Conservation (phyloP, 441 rosid genomes). For the Viola pubescens region DNA sequence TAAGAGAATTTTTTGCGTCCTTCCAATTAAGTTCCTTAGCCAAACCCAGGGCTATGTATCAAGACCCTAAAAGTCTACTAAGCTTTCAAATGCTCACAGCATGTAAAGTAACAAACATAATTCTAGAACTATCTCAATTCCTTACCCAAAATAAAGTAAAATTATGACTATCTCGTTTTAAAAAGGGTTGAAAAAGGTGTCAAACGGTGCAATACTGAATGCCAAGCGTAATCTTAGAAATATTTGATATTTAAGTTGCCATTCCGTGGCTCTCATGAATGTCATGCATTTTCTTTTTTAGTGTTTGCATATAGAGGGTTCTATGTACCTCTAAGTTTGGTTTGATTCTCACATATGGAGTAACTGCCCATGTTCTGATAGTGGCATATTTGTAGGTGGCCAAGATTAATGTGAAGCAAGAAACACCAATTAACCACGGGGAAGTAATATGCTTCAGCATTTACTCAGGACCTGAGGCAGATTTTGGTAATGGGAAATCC, state of each 20-base stretch:
- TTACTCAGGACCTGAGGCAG: slow-evolving; percentile 73
- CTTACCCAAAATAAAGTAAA: too few relatives aligned
- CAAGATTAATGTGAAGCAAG: slow-evolving; percentile 76
- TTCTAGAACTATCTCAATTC: too few relatives aligned
- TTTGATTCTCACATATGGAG: not conserved
- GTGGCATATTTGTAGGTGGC: slow-evolving; percentile 55
- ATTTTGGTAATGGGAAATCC: slow-evolving; percentile 82
- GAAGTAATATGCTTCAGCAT: slow-evolving; percentile 89
- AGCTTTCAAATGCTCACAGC: too few relatives aligned
- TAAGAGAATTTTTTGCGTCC: too few relatives aligned
- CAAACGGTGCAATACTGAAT: not conserved
- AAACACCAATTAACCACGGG: slow-evolving; percentile 89
- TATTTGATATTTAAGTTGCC: not conserved
- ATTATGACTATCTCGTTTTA: too few relatives aligned
- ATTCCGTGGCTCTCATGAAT: not conserved
- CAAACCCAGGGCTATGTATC: too few relatives aligned
- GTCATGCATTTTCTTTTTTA: too few relatives aligned
- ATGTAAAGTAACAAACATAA: too few relatives aligned
- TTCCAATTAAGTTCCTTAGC: too few relatives aligned
- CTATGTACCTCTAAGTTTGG: not conserved
- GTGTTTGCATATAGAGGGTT: not conserved
- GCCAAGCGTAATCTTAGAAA: not conserved
- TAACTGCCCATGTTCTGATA: slow-evolving; percentile 16
- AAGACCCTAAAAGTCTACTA: too few relatives aligned
- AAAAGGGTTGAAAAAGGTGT: not conserved